A percentile compares a stretch with the other conserved stretches of the same genome.
These are phyloP conservation scores for Vitis amurensis DNA, from an alignment of 164 flowering plant genomes.

Conservation along the genomic window DNA sequence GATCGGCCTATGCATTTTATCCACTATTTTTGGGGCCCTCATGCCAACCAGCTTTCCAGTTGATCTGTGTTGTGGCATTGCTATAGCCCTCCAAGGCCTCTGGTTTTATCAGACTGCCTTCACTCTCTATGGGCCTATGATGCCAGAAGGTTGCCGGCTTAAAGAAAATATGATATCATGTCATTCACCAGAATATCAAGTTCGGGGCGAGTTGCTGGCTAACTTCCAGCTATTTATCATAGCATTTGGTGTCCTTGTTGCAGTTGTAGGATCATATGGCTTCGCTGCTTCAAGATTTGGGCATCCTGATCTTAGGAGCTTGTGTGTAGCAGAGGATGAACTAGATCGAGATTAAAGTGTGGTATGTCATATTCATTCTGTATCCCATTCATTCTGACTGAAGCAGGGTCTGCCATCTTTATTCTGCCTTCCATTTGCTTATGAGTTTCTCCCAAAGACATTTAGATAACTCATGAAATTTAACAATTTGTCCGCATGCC, in stretches of 20 bases:
- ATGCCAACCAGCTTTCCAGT: conserved; percentile 69
- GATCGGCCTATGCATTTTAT: conserved; percentile 70
- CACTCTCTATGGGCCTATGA: conserved; percentile 89
- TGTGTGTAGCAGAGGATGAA: conserved; percentile 19
- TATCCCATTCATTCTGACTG: neutral
- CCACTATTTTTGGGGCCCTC: conserved; percentile 65
- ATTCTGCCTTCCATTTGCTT: neutral
- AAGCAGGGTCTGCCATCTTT: neutral
- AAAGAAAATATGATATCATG: conserved; percentile 49
- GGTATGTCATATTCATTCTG: neutral
- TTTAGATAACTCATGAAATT: conserved; percentile 1
- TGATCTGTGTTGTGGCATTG: conserved; percentile 72
- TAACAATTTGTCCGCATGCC: too few relatives aligned
- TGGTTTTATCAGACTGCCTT: conserved; percentile 99
- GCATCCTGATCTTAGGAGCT: conserved; percentile 22
- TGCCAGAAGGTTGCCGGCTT: conserved; percentile 83
- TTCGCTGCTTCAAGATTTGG: conserved; percentile 53
- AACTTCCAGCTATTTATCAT: conserved; percentile 73
- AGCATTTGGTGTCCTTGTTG: conserved; percentile 50
- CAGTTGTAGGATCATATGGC: conserved; percentile 45
- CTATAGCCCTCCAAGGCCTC: conserved; percentile 92
- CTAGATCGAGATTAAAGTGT: conserved; percentile 5
- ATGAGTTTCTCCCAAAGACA: neutral
- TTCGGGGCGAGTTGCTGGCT: conserved; percentile 81
- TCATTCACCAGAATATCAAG: conserved; percentile 43